Evolutionary conservation across 768 basidiomycete genomes (phyloP).

Genomic region (Amylocystis lapponica): DNA sequence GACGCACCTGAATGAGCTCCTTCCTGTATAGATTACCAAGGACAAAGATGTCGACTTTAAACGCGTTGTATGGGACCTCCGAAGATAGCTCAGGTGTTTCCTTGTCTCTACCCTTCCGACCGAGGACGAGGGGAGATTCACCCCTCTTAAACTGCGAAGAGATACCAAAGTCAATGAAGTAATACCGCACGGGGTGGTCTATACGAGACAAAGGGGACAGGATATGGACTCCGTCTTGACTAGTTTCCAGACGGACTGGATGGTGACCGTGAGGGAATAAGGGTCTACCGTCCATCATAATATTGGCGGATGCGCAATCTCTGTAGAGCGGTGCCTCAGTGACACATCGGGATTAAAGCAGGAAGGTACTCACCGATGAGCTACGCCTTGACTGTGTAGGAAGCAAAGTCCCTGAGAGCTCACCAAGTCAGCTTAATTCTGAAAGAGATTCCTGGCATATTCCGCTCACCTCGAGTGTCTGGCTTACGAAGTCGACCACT

Average conservation of each 20-base stretch:
- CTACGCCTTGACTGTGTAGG: slow-evolving; percentile 13
- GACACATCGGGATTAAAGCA: not conserved
- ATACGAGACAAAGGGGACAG: not conserved
- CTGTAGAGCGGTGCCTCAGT: slow-evolving; percentile 3
- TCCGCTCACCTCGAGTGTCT: slow-evolving; percentile 3
- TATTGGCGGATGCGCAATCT: slow-evolving; percentile 13
- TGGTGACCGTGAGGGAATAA: slow-evolving; percentile 18
- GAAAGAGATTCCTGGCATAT: too few species aligned
- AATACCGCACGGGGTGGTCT: slow-evolving; percentile 12
- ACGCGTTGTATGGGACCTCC: slow-evolving; percentile 15
- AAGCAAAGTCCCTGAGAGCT: slow-evolving; percentile 14
- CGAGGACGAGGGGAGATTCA: slow-evolving; percentile 9
- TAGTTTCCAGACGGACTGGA: slow-evolving; percentile 4
- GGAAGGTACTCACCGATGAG: slow-evolving; percentile 12
- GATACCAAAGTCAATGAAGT: slow-evolving; percentile 22
- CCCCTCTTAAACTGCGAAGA: too few species aligned
- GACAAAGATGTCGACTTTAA: slow-evolving; percentile 19
- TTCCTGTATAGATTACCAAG: slow-evolving; percentile 17
- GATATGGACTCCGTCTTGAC: too few species aligned
- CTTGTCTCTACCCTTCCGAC: slow-evolving; percentile 14
- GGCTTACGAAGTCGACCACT: not conserved
- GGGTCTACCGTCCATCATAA: slow-evolving; percentile 16
- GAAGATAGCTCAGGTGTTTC: slow-evolving; percentile 16
- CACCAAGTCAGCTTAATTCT: not conserved
- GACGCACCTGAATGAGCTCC: slow-evolving; percentile 8